A percentile compares a stretch with the other conserved stretches of the same genome.
phyloP scores from a whole-genome alignment of 768 basidiomycete genomes.

The Kwoniella shandongensis region DNA sequence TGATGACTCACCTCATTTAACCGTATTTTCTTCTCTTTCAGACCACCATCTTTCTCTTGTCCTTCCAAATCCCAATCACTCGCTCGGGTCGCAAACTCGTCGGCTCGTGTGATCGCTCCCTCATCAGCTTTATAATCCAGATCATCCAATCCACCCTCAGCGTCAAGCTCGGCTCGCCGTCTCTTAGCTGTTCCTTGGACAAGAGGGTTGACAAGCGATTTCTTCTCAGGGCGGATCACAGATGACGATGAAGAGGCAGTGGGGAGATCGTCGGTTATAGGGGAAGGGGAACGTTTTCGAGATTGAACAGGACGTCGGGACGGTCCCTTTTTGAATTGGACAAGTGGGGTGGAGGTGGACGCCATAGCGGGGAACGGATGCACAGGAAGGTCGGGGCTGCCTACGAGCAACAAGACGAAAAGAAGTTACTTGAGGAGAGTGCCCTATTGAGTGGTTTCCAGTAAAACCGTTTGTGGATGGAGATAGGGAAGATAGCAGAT shows the following conservation, averaged over 20 bases:
- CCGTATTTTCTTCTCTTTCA: constrained; percentile 71
- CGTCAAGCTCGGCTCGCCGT: constrained; percentile 57
- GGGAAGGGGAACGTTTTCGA: constrained; percentile 73
- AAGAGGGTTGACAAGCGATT: constrained; percentile 67
- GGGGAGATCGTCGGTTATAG: constrained; percentile 51
- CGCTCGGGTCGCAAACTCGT: constrained; percentile 71
- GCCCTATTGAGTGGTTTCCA: too few relatives aligned
- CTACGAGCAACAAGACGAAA: too few relatives aligned
- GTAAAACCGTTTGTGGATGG: too few relatives aligned
- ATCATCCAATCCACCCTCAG: constrained; percentile 54
- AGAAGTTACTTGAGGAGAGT: too few relatives aligned
- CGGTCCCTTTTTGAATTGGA: constrained; percentile 87
- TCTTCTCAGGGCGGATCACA: constrained; percentile 76
- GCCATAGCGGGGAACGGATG: constrained; percentile 14
- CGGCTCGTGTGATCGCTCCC: constrained; percentile 58
- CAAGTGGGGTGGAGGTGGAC: constrained; percentile 47
- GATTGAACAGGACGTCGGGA: constrained; percentile 72
- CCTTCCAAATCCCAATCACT: constrained; percentile 70
- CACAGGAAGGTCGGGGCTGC: too few relatives aligned
- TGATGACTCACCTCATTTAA: constrained; percentile 51
- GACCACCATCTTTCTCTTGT: constrained; percentile 78
- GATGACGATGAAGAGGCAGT: constrained; percentile 26
- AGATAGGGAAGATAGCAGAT: background rate
- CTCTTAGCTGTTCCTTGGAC: constrained; percentile 75
- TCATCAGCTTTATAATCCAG: constrained; percentile 60